Evolutionary conservation across 2,329 filamentous ascomycete species (phyloP).

Genomic region (Elsinoe fawcettii): DNA sequence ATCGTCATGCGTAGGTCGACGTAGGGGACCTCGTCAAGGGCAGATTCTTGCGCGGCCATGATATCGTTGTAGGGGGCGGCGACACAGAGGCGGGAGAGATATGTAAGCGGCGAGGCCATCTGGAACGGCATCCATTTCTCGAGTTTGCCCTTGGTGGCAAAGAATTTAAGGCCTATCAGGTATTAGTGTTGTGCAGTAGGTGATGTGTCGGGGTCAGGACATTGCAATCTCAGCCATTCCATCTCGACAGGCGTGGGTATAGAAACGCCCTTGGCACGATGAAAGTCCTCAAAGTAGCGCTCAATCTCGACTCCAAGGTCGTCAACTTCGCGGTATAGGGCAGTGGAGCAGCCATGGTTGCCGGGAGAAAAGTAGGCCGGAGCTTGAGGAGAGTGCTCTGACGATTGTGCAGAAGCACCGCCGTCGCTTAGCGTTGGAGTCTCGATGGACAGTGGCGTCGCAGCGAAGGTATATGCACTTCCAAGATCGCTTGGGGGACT

Average conservation of each 20-base stretch:
- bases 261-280: background rate
- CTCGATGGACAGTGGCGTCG: background rate
- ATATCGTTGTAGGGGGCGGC: conserved; percentile 8
- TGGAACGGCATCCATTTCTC: background rate
- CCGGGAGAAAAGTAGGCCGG: background rate
- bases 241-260: background rate
- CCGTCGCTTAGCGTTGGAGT: background rate
- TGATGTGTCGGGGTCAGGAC: background rate
- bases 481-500: background rate
- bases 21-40: background rate
- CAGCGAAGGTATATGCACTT: background rate
- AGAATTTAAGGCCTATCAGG: background rate
- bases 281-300: conserved; percentile 2
- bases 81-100: background rate
- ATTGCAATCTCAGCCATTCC: conserved; percentile 1
- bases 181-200: background rate
- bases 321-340: background rate
- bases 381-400: background rate
- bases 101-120: background rate
- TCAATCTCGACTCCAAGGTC: conserved; percentile 8
- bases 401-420: background rate
- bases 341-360: background rate
- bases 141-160: conserved; percentile 1
- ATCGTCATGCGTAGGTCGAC: background rate
- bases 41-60: background rate